Conservation (phyloP, 2,329 filamentous ascomycete genomes). For the Pyricularia pennisetigena region DNA sequence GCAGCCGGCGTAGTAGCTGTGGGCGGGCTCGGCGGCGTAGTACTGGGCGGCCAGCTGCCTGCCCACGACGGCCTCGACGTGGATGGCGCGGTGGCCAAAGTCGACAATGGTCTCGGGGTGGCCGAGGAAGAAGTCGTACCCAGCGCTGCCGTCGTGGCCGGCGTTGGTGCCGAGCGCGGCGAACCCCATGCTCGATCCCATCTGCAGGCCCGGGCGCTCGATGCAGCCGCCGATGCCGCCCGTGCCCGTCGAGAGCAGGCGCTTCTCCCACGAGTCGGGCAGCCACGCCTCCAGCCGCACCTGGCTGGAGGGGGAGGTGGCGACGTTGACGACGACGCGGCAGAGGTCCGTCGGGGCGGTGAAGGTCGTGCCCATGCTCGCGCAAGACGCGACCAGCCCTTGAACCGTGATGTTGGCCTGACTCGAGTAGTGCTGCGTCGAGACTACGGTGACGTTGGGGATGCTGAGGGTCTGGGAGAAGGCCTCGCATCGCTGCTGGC, state of each 20-base stretch:
- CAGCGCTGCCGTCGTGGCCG: conserved; percentile 35
- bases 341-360: conserved; percentile 14
- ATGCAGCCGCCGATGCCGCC: conserved; percentile 39
- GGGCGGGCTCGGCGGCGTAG: conserved; percentile 28
- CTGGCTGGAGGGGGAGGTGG: conserved; percentile 25
- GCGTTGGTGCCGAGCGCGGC: conserved; percentile 38
- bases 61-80: conserved; percentile 35
- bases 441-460: not conserved
- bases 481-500: not conserved
- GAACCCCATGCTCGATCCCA: conserved; percentile 31
- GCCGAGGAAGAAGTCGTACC: conserved; percentile 24
- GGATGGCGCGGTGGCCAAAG: conserved; percentile 24
- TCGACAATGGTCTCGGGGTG: conserved; percentile 25
- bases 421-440: not conserved
- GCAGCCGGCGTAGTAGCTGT: conserved; percentile 48
- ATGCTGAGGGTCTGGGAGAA: not conserved
- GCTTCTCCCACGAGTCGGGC: conserved; percentile 31
- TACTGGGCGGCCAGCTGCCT: conserved; percentile 36
- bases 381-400: not conserved
- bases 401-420: not conserved
- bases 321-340: conserved; percentile 16
- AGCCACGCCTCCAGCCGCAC: conserved; percentile 39
- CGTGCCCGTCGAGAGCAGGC: conserved; percentile 37
- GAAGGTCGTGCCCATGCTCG: not conserved
- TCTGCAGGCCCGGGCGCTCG: conserved; percentile 34